Evolutionary conservation across 768 basidiomycete genomes (phyloP).

Genomic region (Suillus hirtellus): DNA sequence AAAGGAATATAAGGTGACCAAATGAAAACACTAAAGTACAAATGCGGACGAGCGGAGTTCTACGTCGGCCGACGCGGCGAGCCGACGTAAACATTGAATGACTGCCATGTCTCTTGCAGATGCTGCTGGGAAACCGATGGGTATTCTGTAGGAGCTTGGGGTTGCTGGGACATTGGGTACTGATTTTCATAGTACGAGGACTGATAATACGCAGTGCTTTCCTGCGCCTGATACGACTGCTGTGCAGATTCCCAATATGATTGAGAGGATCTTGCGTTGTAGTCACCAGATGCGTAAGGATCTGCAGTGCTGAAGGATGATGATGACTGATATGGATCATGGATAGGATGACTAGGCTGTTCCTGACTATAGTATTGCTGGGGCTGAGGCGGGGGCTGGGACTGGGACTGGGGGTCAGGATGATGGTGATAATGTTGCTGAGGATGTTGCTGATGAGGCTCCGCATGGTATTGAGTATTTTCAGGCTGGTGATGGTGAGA

Average conservation of each 20-base stretch:
- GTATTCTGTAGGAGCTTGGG: slow-evolving; percentile 38
- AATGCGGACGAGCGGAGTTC: neutral
- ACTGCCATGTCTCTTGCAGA: slow-evolving; percentile 69
- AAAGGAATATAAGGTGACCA: slow-evolving; percentile 5
- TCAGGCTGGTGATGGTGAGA: slow-evolving; percentile 20
- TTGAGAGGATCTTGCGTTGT: slow-evolving; percentile 8
- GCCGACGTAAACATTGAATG: slow-evolving; percentile 61
- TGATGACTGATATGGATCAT: slow-evolving; percentile 11
- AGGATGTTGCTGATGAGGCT: slow-evolving; percentile 18
- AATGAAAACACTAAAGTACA: slow-evolving; percentile 14
- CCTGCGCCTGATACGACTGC: slow-evolving; percentile 9
- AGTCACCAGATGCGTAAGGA: slow-evolving; percentile 9
- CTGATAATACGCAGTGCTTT: slow-evolving; percentile 10
- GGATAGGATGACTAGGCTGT: slow-evolving; percentile 10
- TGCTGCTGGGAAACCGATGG: slow-evolving; percentile 44
- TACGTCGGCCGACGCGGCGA: slow-evolving; percentile 14
- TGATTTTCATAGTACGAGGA: slow-evolving; percentile 3
- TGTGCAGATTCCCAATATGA: slow-evolving; percentile 18
- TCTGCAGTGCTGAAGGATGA: slow-evolving; percentile 1
- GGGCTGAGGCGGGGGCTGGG: slow-evolving; percentile 8
- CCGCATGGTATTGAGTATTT: slow-evolving; percentile 15
- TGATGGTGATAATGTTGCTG: slow-evolving; percentile 13
- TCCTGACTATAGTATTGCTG: slow-evolving; percentile 15
- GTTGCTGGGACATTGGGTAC: slow-evolving; percentile 18
- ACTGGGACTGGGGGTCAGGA: neutral